A percentile compares a stretch with the other conserved stretches of the same genome.
These are phyloP conservation scores for Filobasidium uniguttulatum DNA, from an alignment of 1,284 basidiomycete genomes.

Conservation along the genomic window DNA sequence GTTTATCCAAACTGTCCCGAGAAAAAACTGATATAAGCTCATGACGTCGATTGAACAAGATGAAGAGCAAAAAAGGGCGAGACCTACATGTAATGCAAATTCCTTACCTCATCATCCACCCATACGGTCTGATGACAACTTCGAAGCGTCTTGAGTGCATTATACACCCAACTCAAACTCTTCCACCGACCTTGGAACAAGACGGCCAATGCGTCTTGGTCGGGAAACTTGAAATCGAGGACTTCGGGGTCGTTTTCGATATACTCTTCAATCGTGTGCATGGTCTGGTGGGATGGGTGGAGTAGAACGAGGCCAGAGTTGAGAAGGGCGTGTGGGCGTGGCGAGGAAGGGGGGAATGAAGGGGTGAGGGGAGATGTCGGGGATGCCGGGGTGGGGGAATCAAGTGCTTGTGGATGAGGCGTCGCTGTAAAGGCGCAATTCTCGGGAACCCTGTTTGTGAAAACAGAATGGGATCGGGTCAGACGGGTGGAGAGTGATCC, in stretches of 20 bases:
- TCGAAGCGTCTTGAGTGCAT: slow-evolving; percentile 40
- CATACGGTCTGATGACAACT: slow-evolving; percentile 36
- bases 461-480: neutral
- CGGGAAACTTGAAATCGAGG: slow-evolving; percentile 63
- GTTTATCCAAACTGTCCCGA: slow-evolving; percentile 32
- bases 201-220: slow-evolving; percentile 78
- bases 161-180: slow-evolving; percentile 39
- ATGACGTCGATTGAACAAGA: neutral
- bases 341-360: slow-evolving; percentile 42
- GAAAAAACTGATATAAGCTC: neutral
- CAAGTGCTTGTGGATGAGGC: slow-evolving; percentile 34
- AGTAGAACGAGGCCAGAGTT: slow-evolving; percentile 84
- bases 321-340: slow-evolving; percentile 60
- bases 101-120: slow-evolving; percentile 35
- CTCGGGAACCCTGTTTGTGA: slow-evolving; percentile 55
- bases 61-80: neutral
- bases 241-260: slow-evolving; percentile 58
- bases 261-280: slow-evolving; percentile 46
- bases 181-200: slow-evolving; percentile 51
- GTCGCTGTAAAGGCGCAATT: slow-evolving; percentile 73
- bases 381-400: slow-evolving; percentile 27
- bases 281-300: slow-evolving; percentile 45
- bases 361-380: slow-evolving; percentile 19
- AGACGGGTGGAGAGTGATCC: neutral
- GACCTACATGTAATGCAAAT: slow-evolving; percentile 36